Percentiles rank a stretch among this genome's conserved stretches.
These are phyloP conservation scores for Penicillium sp. DNA, from an alignment of 2,329 filamentous ascomycete genomes.

Conservation along the genomic window DNA sequence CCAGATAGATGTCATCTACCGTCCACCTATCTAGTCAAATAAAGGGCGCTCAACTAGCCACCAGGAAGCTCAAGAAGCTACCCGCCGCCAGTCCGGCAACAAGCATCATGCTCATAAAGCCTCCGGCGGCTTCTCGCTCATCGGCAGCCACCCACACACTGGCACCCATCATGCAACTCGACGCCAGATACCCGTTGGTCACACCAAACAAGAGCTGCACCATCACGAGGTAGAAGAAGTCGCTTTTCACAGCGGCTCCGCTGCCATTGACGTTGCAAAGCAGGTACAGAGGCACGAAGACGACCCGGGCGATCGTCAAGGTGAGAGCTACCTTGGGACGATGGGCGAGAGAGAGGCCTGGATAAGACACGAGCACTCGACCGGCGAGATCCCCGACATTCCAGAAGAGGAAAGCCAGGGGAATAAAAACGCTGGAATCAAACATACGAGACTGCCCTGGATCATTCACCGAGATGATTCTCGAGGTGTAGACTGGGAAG, in stretches of 20 bases:
- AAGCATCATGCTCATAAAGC: constrained; percentile 90
- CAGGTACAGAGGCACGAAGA: constrained; percentile 77
- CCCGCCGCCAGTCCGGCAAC: constrained; percentile 75
- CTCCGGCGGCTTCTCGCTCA: constrained; percentile 82
- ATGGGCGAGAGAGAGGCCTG: constrained; percentile 52
- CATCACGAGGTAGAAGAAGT: constrained; percentile 78
- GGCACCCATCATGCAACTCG: constrained; percentile 86
- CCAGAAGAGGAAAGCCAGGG: constrained; percentile 87
- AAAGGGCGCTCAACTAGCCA: constrained; percentile 39
- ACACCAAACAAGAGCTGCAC: constrained; percentile 80
- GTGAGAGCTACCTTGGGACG: constrained; percentile 63
- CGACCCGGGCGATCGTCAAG: constrained; percentile 58
- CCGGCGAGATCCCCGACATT: constrained; percentile 81
- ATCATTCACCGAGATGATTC: constrained; percentile 50
- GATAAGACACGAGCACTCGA: constrained; percentile 59
- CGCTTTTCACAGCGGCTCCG: constrained; percentile 69
- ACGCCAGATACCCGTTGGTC: constrained; percentile 80
- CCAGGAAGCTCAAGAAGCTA: constrained; percentile 83
- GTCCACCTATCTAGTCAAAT: background rate
- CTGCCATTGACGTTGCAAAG: constrained; percentile 80
- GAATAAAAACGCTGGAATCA: constrained; percentile 71
- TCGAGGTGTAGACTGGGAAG: constrained; percentile 83
- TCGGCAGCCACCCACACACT: constrained; percentile 72
- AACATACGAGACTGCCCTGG: constrained; percentile 51
- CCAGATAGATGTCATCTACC: background rate